These are phyloP conservation scores for Stagonosporopsis vannaccii DNA, from an alignment of 2,329 filamentous ascomycete species.

Conservation along the genomic window DNA sequence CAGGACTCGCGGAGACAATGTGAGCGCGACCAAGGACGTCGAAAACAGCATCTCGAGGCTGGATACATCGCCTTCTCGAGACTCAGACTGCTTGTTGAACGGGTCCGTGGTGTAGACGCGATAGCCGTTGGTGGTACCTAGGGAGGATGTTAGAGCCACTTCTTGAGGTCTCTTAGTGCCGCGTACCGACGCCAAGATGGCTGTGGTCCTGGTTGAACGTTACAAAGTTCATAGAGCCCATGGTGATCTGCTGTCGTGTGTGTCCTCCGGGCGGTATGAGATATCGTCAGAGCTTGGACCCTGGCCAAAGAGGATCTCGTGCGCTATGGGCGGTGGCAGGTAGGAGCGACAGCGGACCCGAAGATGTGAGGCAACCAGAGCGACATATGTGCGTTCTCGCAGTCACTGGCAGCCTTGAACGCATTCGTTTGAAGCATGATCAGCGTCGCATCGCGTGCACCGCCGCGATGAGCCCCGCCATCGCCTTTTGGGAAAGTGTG, in stretches of 20 bases:
- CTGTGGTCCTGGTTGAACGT: constrained; percentile 99
- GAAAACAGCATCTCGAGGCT: constrained; percentile 99
- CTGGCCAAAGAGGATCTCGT: constrained; percentile 1
- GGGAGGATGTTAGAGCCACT: constrained; percentile 17
- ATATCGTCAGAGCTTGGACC: constrained; percentile 30
- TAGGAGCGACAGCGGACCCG: constrained; percentile 5
- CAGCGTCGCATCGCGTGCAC: constrained; percentile 22
- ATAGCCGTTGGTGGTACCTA: constrained; percentile 91
- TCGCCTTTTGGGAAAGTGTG: constrained; percentile 14
- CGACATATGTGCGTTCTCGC: constrained; percentile 23
- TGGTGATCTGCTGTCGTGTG: constrained; percentile 12
- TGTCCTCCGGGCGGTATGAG: constrained; percentile 8
- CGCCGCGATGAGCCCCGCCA: constrained; percentile 34
- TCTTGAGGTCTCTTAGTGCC: background rate
- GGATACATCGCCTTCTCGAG: constrained; percentile 91
- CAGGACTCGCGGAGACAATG: constrained; percentile 87
- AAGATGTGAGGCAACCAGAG: constrained; percentile 7
- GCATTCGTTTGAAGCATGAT: constrained; percentile 18
- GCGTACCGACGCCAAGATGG: constrained; percentile 89
- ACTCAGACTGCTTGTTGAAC: constrained; percentile 93
- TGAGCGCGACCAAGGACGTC: constrained; percentile 92
- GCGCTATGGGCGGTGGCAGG: constrained; percentile 22
- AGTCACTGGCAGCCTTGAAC: constrained; percentile 17
- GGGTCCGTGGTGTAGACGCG: constrained; percentile 97
- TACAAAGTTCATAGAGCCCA: constrained; percentile 84